Base-by-base conservation (phyloP, 441 rosid genomes). In the Euphorbia corollata region DNA sequence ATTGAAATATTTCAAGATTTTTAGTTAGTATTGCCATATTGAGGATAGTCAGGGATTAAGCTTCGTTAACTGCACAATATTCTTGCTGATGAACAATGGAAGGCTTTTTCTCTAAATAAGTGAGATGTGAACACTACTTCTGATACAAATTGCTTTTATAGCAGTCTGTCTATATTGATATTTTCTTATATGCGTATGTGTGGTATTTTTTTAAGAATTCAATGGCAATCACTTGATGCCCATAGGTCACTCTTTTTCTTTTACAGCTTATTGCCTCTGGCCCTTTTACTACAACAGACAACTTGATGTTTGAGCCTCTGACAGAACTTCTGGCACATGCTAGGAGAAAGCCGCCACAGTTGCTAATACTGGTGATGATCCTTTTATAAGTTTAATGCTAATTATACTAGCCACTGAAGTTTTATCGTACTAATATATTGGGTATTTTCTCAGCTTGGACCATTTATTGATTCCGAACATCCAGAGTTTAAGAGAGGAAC, bases 261-360 rank as follows among this genome's bases (percentile, higher is more conserved):
- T 39, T 48, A 65, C 78, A 90, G 90, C 83, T 87, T 68, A 80
- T 90, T 81, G 96, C 96, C 61, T 83, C 97, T 15, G 99, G 97
- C 47, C 97, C 98, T 72, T 95, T 88, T 77, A 86, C 93, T 27
- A 90, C 97, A 48, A 73, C 80, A 57, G 99, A 87, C 81, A 92
- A 88, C 82, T 80, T 95, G 68, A 78, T 79, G 68, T 95, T 90
- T 75, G 99, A 92, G 80, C 98, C 98, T 76, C 83, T 92, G 68
- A 76, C 68, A 36, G 99, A 95, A 84, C 85, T 93, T 74, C 82
- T 93, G 57, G 83, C 89, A 64, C 82, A 86, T 78, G 87, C 90
- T 65, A 84, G 78, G 67, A 83, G 89, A 84, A 93, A 86, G 79
- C 80, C 71, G 20, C 91, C 95, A 0, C 96, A 89, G 72, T 73